Evolutionary conservation across 805 yeast genomes (phyloP), one percentile per base, ranked within the genome.

Genomic region (Saccharomycopsis lassenensis): DNA sequence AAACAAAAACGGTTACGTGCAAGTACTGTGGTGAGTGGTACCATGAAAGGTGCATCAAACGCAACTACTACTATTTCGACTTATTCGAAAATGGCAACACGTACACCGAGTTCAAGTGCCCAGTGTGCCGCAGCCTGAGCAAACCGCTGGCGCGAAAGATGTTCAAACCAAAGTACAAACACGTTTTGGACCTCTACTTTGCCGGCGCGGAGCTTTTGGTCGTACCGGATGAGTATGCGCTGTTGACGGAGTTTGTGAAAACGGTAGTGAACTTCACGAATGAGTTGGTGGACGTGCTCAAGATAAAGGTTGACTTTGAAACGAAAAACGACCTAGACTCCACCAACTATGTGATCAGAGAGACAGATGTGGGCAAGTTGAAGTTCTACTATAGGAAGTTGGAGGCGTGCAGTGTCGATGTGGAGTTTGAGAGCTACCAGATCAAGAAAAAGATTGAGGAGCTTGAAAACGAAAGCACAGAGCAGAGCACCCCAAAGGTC

Each of bases 11-110:
- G 82, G 70, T 77, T 30, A 79, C 71, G 40, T 79, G 87, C 56
- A 86, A 77, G 44, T 55, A 52, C 12, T 80, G 89, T 52, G 61
- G 67, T 36, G 84, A 77, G 47, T 77, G 86, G 86, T 79, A 71
- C 48, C 87, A 79, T 50, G 65, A 68, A 31, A 55, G 54, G 11
- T 79, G 87, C 53, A 59, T 78, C 29, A 65, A 65, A 34, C 49
- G 2, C 44, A 52, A 11, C 56, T 59, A 44, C 41, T 42, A 25
- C 34, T 55, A 16, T 56, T 55, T 24, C 49, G 46, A 12, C 51
- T 49, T 34, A n/a, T 42, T 44, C 33, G 58, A 56, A 3, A 53
- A 58, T 24, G 60, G 54, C 52, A n/a, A n/a, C n/a, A n/a, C n/a
- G n/a, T n/a, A n/a, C n/a, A n/a, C n/a, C n/a, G n/a, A n/a, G 7